Percentiles rank a stretch among this genome's conserved stretches.
Evolutionary conservation across 1,139 yeast genomes (phyloP).

Genomic region (Yamadazyma aaseri): DNA sequence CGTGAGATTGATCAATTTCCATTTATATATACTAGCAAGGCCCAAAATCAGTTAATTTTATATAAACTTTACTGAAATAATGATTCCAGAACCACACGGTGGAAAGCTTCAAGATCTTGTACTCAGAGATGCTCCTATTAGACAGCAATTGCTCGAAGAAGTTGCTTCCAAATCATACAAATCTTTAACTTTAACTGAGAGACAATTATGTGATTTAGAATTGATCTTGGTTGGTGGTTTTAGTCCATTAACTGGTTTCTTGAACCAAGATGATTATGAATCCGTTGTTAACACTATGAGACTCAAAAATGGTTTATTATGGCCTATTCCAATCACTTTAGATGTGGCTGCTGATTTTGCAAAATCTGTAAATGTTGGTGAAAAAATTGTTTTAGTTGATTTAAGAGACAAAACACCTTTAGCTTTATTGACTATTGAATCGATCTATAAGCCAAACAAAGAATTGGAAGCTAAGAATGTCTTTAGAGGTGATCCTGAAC

Average conservation of each 20-base stretch:
- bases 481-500: conserved; percentile 96
- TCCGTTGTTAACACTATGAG: conserved; percentile 79
- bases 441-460: conserved; percentile 82
- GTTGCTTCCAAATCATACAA: conserved; percentile 45
- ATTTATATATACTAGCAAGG: not conserved
- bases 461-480: conserved; percentile 75
- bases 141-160: conserved; percentile 56
- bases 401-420: conserved; percentile 78
- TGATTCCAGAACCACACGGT: conserved; percentile 85
- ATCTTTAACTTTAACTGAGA: conserved; percentile 64
- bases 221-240: conserved; percentile 91
- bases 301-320: conserved; percentile 71
- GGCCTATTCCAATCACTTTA: conserved; percentile 92
- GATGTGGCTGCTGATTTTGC: conserved; percentile 67
- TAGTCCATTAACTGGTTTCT: conserved; percentile 86
- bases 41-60: not conserved
- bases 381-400: conserved; percentile 73
- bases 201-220: conserved; percentile 93
- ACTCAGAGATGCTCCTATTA: conserved; percentile 71
- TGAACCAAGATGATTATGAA: conserved; percentile 75
- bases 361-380: conserved; percentile 47
- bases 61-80: conserved; percentile 2
- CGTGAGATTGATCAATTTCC: conserved; percentile 5
- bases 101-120: conserved; percentile 83
- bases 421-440: conserved; percentile 78